Conservation (phyloP, 805 yeast species). For the Kazachstania psychrophila region DNA sequence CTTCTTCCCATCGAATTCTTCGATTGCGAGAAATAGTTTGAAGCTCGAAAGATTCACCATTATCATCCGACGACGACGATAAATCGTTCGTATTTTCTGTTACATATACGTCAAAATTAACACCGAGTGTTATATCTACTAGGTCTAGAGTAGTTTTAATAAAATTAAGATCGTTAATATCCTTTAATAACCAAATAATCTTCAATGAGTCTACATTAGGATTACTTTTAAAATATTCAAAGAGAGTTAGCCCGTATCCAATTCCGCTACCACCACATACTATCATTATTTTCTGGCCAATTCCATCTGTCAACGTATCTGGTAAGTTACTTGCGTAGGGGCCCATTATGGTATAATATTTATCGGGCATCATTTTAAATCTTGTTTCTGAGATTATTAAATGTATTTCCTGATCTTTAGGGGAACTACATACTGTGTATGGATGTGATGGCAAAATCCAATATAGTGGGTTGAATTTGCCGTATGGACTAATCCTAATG, state of each 20-base stretch:
- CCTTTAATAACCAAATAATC: slow-evolving; percentile 48
- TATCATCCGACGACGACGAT: slow-evolving; percentile 3
- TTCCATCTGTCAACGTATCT: slow-evolving; percentile 32
- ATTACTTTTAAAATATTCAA: slow-evolving; percentile 26
- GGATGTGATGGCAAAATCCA: slow-evolving; percentile 60
- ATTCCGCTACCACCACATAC: slow-evolving; percentile 71
- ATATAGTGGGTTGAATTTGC: slow-evolving; percentile 31
- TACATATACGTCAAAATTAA: slow-evolving; percentile 25
- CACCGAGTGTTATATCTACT: not conserved
- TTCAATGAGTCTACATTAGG: slow-evolving; percentile 24
- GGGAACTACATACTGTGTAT: slow-evolving; percentile 45
- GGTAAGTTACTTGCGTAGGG: slow-evolving; percentile 36
- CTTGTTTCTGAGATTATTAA: slow-evolving; percentile 38
- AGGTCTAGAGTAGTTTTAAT: not conserved
- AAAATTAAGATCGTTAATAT: slow-evolving; percentile 16
- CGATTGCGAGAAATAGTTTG: slow-evolving; percentile 1
- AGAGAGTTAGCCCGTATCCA: slow-evolving; percentile 50
- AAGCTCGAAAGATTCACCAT: slow-evolving; percentile 8
- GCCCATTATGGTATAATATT: slow-evolving; percentile 33
- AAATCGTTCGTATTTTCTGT: slow-evolving; percentile 18
- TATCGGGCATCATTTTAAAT: slow-evolving; percentile 29
- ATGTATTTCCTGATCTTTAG: slow-evolving; percentile 33
- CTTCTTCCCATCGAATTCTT: slow-evolving; percentile 22
- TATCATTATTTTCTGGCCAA: slow-evolving; percentile 43
- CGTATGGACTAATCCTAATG: slow-evolving; percentile 38